Evolutionary conservation across 2,329 filamentous ascomycete species (phyloP), one percentile per base, ranked within the genome.

Genomic region (Ascochyta lentis): DNA sequence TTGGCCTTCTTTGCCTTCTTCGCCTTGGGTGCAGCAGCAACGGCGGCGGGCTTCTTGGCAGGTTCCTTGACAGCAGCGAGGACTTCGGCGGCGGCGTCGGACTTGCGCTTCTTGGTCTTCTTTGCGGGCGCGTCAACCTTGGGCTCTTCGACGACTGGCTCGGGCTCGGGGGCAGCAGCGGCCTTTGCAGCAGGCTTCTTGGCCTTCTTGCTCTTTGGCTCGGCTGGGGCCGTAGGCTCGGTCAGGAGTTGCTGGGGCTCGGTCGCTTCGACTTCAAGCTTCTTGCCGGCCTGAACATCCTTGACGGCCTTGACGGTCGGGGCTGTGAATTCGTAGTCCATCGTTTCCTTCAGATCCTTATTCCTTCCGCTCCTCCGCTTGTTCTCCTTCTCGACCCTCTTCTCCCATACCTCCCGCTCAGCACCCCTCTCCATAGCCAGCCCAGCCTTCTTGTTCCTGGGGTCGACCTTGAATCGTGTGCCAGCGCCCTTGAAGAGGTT

Each of bases 401-500:
- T 85, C 56, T 87, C 81, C 95, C 95, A 99, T n/a, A 82, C 81
- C 33, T 89, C 85, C 70, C 92, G 86, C 19, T 89, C 86, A 63
- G 86, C 84, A 38, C 90, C 89, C 72, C 88, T 86, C 68, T 89
- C 86, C 63, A 98, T 82, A 66, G 86, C 84, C 66, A 86, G 83
- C 45, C 91, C 91, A 57, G 89, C 90, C 74, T 98, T 89, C 79
- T 90, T 90, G 78, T 92, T 95, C 83, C 91, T 89, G 19, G 95
- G 94, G 12, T 94, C 87, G 60, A 84, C 84, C 83, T 96, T 96
- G 83, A 95, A 97, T 52, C 93, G 89, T 69, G 86, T 87, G 77
- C 96, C 94, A 69, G 92, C 91, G 34, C 92, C 92, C 79, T 95
- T 92, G 86, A 92, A 98, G 49, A 97, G 80, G 59, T 91, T 84